Evolutionary conservation across 164 flowering plant genomes (phyloP), one percentile per base, ranked within the genome.

Genomic region (Stephania yunnanensis): DNA sequence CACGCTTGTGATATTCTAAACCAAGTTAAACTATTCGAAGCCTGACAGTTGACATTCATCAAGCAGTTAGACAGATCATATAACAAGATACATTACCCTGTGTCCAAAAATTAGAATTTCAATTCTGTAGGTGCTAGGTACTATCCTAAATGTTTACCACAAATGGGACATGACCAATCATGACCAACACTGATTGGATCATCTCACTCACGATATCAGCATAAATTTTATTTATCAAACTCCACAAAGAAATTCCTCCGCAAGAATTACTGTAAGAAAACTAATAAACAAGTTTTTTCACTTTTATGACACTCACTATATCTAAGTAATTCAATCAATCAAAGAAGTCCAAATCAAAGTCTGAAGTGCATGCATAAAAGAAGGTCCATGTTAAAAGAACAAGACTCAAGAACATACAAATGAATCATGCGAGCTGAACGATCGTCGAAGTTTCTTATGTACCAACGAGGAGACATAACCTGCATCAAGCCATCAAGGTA

Each of bases 381-480:
- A 77, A 52, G 22, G 48, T 69, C 22, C 71, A 69, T 36, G 46
- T 58, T 36, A 17, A 76, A 52, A 19, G 42, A 53, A 55, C 5
- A 10, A 55, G 58, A 25, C 25, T 25, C 25, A 25, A 50, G 44
- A 53, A 89, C 97, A 89, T 80, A 94, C 98, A 94, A 79, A 84
- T 94, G 98, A 72, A 94, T 76, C 96, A 92, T 91, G 53, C 80
- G 88, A 78, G 85, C 84, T 83, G 82, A 85, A 73, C 30, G 74
- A 25, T 80, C 75, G 74, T 87, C 86, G 77, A 90, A 94, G 80
- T 92, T 94, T 81, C 81, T 83, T 76, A 92, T 87, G 78, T 91
- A 91, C 95, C 93, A 92, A 45, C 98, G 92, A 65, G 95, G 95
- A 31, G 91, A 88, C 92, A 87, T 81, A 52, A 78, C 77, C 98